Evolutionary conservation across 768 basidiomycete species (phyloP).

Genomic region (Leucocoprinus leucothites): DNA sequence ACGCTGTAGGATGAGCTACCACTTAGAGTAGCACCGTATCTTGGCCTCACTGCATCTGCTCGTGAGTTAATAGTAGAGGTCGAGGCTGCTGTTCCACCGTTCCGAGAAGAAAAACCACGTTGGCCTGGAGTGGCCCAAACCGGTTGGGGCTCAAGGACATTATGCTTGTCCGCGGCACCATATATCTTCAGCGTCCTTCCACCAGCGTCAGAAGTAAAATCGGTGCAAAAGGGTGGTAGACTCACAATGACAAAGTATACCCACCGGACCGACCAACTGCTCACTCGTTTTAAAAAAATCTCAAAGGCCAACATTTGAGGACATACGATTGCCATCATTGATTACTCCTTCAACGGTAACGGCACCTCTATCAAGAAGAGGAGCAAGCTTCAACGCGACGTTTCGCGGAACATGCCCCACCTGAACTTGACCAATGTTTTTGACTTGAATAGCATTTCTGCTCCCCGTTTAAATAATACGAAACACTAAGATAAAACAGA

Average conservation of each 20-base stretch:
- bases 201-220: not conserved
- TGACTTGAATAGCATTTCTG: slow-evolving; percentile 79
- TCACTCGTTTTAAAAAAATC: slow-evolving; percentile 9
- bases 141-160: slow-evolving; percentile 60
- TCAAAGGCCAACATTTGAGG: not conserved
- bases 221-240: not conserved
- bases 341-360: slow-evolving; percentile 73
- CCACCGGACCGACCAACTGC: slow-evolving; percentile 37
- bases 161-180: slow-evolving; percentile 58
- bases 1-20: not conserved
- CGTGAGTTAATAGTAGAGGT: not conserved
- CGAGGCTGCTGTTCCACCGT: slow-evolving; percentile 2
- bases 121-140: slow-evolving; percentile 74
- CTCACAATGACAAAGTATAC: slow-evolving; percentile 66
- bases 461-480: not conserved
- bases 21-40: not conserved
- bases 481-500: not conserved
- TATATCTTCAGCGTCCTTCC: slow-evolving; percentile 69
- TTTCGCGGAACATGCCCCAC: slow-evolving; percentile 77
- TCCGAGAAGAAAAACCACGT: slow-evolving; percentile 43
- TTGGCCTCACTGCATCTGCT: not conserved
- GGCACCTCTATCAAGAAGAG: slow-evolving; percentile 60
- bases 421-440: slow-evolving; percentile 70
- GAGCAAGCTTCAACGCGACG: slow-evolving; percentile 58
- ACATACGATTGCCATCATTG: slow-evolving; percentile 65